phyloP scores from a whole-genome alignment of 176 grass and related monocot species.

The Zoysia japonica region DNA sequence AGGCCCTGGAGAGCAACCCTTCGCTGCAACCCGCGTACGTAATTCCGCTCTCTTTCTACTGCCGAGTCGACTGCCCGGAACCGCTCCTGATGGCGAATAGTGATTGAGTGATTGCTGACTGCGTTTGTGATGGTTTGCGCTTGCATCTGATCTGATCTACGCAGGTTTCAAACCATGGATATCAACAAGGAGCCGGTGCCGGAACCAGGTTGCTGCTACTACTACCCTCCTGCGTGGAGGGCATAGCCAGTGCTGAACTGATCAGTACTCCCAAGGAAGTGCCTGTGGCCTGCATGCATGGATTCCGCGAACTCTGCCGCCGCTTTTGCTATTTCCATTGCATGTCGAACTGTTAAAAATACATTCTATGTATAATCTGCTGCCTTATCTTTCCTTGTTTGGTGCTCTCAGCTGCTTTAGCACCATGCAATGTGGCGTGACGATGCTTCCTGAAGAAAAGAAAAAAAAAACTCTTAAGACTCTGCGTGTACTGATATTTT shows the following conservation, averaged over 20 bases:
- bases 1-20: constrained; percentile 32
- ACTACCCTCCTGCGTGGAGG: constrained; percentile 40
- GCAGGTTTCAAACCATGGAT: constrained; percentile 35
- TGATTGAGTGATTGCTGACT: not conserved
- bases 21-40: constrained; percentile 28
- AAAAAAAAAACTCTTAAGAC: not conserved
- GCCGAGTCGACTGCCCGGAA: not conserved
- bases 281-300: not conserved
- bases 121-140: not conserved
- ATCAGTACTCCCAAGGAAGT: not conserved
- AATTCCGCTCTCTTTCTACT: not conserved
- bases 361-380: constrained; percentile 3
- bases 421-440: not conserved
- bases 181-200: constrained; percentile 37
- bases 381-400: not conserved
- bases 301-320: not conserved
- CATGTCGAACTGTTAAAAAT: not conserved
- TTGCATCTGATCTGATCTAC: not conserved
- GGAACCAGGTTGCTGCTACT: not conserved
- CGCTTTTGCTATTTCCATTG: constrained; percentile 1
- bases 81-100: not conserved
- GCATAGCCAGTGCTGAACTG: constrained; percentile 15
- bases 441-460: not conserved
- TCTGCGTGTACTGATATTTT: not conserved
- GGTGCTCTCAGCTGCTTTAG: constrained; percentile 12